phyloP scores from a whole-genome alignment of 768 basidiomycete genomes.

The Boletus sensibilis region DNA sequence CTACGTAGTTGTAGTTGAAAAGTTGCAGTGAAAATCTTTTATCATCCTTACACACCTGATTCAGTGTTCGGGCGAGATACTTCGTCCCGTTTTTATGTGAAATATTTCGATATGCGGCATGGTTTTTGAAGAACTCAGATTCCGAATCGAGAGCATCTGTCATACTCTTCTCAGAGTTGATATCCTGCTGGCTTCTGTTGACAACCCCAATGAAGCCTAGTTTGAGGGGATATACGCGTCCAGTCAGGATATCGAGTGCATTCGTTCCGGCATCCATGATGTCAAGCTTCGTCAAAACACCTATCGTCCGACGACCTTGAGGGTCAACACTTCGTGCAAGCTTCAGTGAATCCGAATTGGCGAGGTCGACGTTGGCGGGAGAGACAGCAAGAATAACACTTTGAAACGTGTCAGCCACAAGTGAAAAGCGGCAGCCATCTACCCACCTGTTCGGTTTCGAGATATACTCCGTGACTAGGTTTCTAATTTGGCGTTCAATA shows the following conservation, averaged over 20 bases:
- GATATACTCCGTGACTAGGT: slow-evolving; percentile 92
- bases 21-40: neutral
- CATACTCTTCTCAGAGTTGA: slow-evolving; percentile 85
- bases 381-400: slow-evolving; percentile 98
- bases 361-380: slow-evolving; percentile 96
- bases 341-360: slow-evolving; percentile 97
- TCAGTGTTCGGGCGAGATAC: slow-evolving; percentile 89
- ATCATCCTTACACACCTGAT: slow-evolving; percentile 61
- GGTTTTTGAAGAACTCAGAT: slow-evolving; percentile 85
- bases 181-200: slow-evolving; percentile 97
- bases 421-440: neutral
- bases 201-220: slow-evolving; percentile 98
- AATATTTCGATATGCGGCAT: slow-evolving; percentile 91
- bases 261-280: slow-evolving; percentile 99
- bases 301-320: slow-evolving; percentile 93
- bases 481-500: slow-evolving; percentile 95
- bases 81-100: slow-evolving; percentile 98
- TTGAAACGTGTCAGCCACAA: slow-evolving; percentile 11
- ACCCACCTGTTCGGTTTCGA: slow-evolving; percentile 91
- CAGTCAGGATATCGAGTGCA: slow-evolving; percentile 92
- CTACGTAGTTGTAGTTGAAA: slow-evolving; percentile 36
- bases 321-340: slow-evolving; percentile 95
- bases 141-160: slow-evolving; percentile 80
- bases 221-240: slow-evolving; percentile 96
- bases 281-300: slow-evolving; percentile 95